Percentiles rank a stretch among this genome's conserved stretches.
Evolutionary conservation across 2,329 filamentous ascomycete species (phyloP).

Genomic region (Ascochyta viciae-villosae): DNA sequence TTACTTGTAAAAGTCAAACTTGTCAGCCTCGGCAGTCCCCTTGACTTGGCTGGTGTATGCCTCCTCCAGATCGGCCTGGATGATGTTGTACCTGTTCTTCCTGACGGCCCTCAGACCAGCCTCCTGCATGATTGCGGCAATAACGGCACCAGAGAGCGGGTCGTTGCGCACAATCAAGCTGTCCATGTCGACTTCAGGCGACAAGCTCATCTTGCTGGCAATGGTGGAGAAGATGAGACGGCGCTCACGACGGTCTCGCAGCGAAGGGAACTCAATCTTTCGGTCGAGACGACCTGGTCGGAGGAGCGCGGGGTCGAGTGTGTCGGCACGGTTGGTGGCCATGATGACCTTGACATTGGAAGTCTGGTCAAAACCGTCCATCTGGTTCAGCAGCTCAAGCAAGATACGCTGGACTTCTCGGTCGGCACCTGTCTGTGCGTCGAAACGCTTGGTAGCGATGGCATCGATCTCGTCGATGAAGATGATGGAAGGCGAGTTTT

Average conservation of each 20-base stretch:
- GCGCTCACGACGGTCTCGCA: conserved; percentile 91
- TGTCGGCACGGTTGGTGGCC: conserved; percentile 98
- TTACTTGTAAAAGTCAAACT: conserved; percentile 73
- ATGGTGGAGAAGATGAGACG: conserved; percentile 98
- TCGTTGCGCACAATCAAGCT: conserved; percentile 96
- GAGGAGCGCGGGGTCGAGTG: conserved; percentile 90
- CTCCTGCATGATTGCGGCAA: conserved; percentile 99
- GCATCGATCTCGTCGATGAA: conserved; percentile 99
- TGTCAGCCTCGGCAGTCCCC: conserved; percentile 72
- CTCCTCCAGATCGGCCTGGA: conserved; percentile 94
- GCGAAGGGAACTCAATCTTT: conserved; percentile 98
- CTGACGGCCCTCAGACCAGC: conserved; percentile 90
- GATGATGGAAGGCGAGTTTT: conserved; percentile 98
- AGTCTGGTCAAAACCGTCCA: conserved; percentile 99
- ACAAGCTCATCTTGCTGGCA: conserved; percentile 94
- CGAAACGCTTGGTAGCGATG: conserved; percentile 98
- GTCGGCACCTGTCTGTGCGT: conserved; percentile 96
- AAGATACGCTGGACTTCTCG: conserved; percentile 98
- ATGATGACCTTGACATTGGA: conserved; percentile 99
- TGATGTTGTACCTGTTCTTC: conserved; percentile 99
- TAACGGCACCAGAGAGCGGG: conserved; percentile 91
- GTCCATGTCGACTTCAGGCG: conserved; percentile 95
- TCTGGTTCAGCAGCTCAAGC: conserved; percentile 96
- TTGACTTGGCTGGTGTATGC: conserved; percentile 98
- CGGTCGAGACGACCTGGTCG: conserved; percentile 94